Evolutionary conservation across 2,329 filamentous ascomycete species (phyloP).

Genomic region (Monosporascus sp.): DNA sequence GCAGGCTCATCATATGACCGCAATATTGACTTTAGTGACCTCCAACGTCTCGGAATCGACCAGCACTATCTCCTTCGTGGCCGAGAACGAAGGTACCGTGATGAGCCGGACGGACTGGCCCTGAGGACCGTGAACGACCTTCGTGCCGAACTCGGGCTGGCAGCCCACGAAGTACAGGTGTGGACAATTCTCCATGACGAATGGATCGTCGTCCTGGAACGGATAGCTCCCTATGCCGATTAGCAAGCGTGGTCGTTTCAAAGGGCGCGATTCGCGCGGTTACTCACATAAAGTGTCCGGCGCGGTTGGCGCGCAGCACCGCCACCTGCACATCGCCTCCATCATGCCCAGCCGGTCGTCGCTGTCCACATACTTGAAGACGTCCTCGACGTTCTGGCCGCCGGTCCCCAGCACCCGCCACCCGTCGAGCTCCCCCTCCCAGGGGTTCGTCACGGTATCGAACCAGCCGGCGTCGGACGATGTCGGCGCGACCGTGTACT

Average conservation of each 20-base stretch:
- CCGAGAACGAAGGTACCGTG: slow-evolving; percentile 75
- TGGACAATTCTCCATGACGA: slow-evolving; percentile 78
- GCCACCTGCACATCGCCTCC: slow-evolving; percentile 91
- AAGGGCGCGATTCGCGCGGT: not conserved
- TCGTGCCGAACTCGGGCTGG: slow-evolving; percentile 73
- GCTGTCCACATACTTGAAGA: slow-evolving; percentile 82
- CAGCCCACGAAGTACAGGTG: slow-evolving; percentile 89
- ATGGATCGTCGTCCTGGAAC: slow-evolving; percentile 89
- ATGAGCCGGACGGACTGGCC: slow-evolving; percentile 72
- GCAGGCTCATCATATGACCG: slow-evolving; percentile 1
- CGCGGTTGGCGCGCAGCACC: slow-evolving; percentile 85
- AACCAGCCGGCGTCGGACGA: slow-evolving; percentile 63
- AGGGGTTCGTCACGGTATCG: slow-evolving; percentile 87
- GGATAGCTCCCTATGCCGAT: slow-evolving; percentile 76
- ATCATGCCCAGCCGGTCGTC: slow-evolving; percentile 80
- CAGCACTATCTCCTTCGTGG: slow-evolving; percentile 74
- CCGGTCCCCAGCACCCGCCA: slow-evolving; percentile 82
- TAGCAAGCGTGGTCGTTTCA: not conserved
- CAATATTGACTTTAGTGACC: slow-evolving; percentile 62
- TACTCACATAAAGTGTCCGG: slow-evolving; percentile 88
- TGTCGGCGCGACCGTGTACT: slow-evolving; percentile 54
- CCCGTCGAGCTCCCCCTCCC: slow-evolving; percentile 84
- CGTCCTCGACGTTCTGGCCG: slow-evolving; percentile 89
- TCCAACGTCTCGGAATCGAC: slow-evolving; percentile 83
- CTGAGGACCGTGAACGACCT: slow-evolving; percentile 58